Conservation (phyloP, 805 yeast species). For the Candida ulmi region DNA sequence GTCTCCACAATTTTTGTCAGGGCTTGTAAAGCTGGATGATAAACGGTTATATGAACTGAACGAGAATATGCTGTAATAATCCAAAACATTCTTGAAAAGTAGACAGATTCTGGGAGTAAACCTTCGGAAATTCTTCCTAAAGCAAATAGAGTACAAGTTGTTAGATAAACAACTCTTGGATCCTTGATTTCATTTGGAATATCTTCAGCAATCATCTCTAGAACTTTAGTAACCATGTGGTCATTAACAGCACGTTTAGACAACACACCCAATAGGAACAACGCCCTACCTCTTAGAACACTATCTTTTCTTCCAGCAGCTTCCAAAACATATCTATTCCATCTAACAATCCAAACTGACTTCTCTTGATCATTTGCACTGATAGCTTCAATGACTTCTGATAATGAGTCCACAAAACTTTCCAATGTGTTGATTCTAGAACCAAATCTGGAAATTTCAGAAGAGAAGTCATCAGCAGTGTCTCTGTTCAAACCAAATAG, state of each 20-base stretch:
- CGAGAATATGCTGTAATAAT: slow-evolving; percentile 27
- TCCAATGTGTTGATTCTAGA: slow-evolving; percentile 43
- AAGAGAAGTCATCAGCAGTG: slow-evolving; percentile 29
- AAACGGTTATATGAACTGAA: slow-evolving; percentile 29
- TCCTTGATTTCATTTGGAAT: slow-evolving; percentile 25
- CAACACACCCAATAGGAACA: slow-evolving; percentile 64
- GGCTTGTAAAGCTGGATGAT: slow-evolving; percentile 35
- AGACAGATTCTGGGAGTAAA: slow-evolving; percentile 25
- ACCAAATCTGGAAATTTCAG: slow-evolving; percentile 32
- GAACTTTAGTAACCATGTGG: slow-evolving; percentile 35
- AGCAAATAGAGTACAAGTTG: slow-evolving; percentile 33
- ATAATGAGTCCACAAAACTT: slow-evolving; percentile 49
- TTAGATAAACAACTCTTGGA: slow-evolving; percentile 14
- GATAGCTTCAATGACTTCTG: slow-evolving; percentile 45
- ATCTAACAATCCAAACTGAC: slow-evolving; percentile 55
- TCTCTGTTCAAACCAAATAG: slow-evolving; percentile 65
- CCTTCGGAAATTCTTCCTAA: slow-evolving; percentile 36
- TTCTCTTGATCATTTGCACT: slow-evolving; percentile 41
- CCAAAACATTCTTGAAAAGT: slow-evolving; percentile 33
- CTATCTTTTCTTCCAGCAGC: slow-evolving; percentile 53
- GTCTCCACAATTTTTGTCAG: slow-evolving; percentile 30
- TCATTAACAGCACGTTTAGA: slow-evolving; percentile 60
- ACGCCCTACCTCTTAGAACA: slow-evolving; percentile 60
- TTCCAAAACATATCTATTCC: slow-evolving; percentile 59
- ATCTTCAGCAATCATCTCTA: slow-evolving; percentile 26